Conservation (phyloP, 2,329 filamentous ascomycete species). For the Ilyonectria mors-panacis region DNA sequence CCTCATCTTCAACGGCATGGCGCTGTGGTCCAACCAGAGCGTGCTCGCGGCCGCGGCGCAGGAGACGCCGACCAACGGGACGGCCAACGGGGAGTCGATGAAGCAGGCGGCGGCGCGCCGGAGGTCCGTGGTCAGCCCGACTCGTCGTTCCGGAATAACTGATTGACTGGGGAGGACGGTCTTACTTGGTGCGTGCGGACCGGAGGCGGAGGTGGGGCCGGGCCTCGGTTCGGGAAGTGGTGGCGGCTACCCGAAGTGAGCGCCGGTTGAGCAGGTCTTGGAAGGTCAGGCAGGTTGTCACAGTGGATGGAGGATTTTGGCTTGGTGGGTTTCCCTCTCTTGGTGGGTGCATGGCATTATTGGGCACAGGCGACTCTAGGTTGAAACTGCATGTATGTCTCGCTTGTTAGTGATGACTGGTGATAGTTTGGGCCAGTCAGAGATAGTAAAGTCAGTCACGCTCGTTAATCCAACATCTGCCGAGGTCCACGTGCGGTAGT, state of each 20-base stretch:
- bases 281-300: not conserved
- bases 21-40: slow-evolving; percentile 44
- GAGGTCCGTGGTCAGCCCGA: slow-evolving; percentile 18
- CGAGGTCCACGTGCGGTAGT: not conserved
- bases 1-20: slow-evolving; percentile 44
- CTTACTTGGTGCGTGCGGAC: not conserved
- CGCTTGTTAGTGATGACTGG: slow-evolving; percentile 1
- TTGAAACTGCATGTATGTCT: slow-evolving; percentile 7
- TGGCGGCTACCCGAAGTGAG: not conserved
- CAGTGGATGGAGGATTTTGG: not conserved
- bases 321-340: not conserved
- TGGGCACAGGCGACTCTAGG: slow-evolving; percentile 6
- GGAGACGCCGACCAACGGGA: slow-evolving; percentile 29
- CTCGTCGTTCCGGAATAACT: slow-evolving; percentile 3
- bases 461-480: not conserved
- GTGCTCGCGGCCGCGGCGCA: slow-evolving; percentile 36
- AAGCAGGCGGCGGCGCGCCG: slow-evolving; percentile 30
- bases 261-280: not conserved
- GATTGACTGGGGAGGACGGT: not conserved
- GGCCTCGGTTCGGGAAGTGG: slow-evolving; percentile 10
- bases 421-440: not conserved
- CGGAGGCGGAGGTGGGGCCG: slow-evolving; percentile 16
- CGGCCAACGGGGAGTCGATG: slow-evolving; percentile 31
- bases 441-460: not conserved
- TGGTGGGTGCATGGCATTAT: not conserved